phyloP scores from a whole-genome alignment of 73 alveolate species.

The Paramecium biaurelia region DNA sequence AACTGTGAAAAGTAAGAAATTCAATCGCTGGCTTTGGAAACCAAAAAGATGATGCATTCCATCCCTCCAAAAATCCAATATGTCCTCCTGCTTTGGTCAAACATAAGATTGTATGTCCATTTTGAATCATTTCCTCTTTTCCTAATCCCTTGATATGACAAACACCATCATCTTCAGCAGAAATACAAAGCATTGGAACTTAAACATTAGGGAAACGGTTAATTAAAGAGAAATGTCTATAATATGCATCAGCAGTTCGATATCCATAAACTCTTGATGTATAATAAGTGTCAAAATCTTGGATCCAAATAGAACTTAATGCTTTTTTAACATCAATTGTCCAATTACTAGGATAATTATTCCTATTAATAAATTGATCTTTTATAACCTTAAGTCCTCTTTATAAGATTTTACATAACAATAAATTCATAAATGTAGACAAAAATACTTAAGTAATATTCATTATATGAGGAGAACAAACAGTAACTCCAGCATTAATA shows the following conservation, averaged over 20 bases:
- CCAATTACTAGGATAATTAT: neutral
- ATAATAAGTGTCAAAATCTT: neutral
- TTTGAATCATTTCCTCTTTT: neutral
- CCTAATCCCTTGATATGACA: neutral
- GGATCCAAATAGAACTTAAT: neutral
- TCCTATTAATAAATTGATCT: neutral
- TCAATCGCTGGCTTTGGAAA: constrained; percentile 30
- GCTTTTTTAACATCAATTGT: neutral
- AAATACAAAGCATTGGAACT: neutral
- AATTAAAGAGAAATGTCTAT: neutral
- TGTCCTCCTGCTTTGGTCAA: constrained; percentile 42
- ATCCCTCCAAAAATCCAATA: neutral
- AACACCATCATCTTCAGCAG: constrained; percentile 23
- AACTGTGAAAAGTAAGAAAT: neutral
- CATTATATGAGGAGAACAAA: constrained; percentile 28
- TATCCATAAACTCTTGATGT: neutral
- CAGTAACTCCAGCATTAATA: constrained; percentile 5
- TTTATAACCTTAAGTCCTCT: neutral
- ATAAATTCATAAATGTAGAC: neutral
- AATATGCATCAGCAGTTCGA: constrained; percentile 11
- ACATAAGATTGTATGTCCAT: neutral
- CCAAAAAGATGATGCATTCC: neutral
- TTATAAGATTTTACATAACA: neutral
- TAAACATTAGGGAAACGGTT: neutral
- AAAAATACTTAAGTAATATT: neutral